A percentile compares a stretch with the other conserved stretches of the same genome.
Evolutionary conservation across 2,329 filamentous ascomycete genomes (phyloP).

Genomic region (Capronia americana): DNA sequence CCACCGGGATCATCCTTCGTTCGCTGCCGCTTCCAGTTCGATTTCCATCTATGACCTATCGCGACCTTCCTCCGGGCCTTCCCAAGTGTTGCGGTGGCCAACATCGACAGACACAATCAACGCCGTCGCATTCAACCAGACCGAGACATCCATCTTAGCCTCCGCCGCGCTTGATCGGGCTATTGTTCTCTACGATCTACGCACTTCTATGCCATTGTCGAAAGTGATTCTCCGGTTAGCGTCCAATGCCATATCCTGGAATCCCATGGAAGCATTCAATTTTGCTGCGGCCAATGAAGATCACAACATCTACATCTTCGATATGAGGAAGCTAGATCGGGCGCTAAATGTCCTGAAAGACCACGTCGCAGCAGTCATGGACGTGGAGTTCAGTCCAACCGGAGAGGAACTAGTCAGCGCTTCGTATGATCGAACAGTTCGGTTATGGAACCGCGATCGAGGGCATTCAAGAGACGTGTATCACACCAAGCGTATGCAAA

Average conservation of each 20-base stretch:
- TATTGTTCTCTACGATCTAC: constrained; percentile 88
- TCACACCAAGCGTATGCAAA: constrained; percentile 97
- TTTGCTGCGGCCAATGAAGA: constrained; percentile 93
- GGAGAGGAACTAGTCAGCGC: constrained; percentile 92
- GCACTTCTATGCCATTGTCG: constrained; percentile 81
- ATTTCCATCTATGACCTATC: constrained; percentile 91
- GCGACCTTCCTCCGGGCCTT: constrained; percentile 75
- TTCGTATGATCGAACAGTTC: constrained; percentile 85
- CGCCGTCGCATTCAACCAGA: constrained; percentile 86
- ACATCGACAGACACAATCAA: constrained; percentile 90
- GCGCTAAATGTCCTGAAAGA: constrained; percentile 89
- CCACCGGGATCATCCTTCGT: constrained; percentile 77
- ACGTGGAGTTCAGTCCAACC: constrained; percentile 92
- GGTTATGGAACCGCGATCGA: constrained; percentile 79
- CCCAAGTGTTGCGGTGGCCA: constrained; percentile 85
- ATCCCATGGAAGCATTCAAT: constrained; percentile 96
- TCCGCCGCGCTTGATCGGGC: constrained; percentile 85
- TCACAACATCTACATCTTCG: constrained; percentile 90
- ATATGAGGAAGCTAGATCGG: constrained; percentile 88
- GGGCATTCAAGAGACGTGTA: constrained; percentile 93
- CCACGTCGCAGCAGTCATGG: constrained; percentile 92
- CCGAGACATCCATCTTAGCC: constrained; percentile 88
- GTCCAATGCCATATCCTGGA: constrained; percentile 86
- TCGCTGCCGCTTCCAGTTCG: constrained; percentile 75
- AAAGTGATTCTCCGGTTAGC: constrained; percentile 83